Conservation (phyloP, 2,329 filamentous ascomycete species). For the Fusarium algeriense region DNA sequence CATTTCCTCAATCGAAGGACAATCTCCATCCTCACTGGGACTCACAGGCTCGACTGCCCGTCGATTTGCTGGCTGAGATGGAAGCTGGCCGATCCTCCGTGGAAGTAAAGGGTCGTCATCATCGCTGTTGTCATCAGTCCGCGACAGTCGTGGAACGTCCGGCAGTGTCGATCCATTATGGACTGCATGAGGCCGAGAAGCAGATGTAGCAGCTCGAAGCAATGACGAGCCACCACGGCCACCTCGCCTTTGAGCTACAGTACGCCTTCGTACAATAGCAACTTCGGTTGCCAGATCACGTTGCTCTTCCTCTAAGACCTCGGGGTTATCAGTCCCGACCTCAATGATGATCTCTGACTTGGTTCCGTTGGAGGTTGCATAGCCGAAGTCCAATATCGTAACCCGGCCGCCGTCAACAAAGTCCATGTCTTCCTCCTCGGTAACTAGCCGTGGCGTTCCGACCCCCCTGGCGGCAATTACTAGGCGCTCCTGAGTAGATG, state of each 20-base stretch:
- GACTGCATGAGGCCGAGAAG: slow-evolving; percentile 46
- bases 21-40: slow-evolving; percentile 58
- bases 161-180: slow-evolving; percentile 52
- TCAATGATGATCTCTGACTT: slow-evolving; percentile 75
- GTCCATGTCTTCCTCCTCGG: slow-evolving; percentile 78
- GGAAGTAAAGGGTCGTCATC: slow-evolving; percentile 65
- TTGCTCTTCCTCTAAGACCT: slow-evolving; percentile 78
- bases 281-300: slow-evolving; percentile 83
- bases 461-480: slow-evolving; percentile 81
- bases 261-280: slow-evolving; percentile 80
- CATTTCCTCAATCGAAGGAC: slow-evolving; percentile 65
- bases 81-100: slow-evolving; percentile 57
- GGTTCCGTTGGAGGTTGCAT: slow-evolving; percentile 66
- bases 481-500: slow-evolving; percentile 66
- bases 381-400: slow-evolving; percentile 80
- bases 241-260: slow-evolving; percentile 72
- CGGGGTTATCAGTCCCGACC: slow-evolving; percentile 77
- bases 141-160: slow-evolving; percentile 43
- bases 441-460: slow-evolving; percentile 65
- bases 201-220: slow-evolving; percentile 63
- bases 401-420: slow-evolving; percentile 84
- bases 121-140: slow-evolving; percentile 48
- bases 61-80: slow-evolving; percentile 13
- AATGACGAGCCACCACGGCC: slow-evolving; percentile 57
- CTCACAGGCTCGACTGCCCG: slow-evolving; percentile 37